These are phyloP conservation scores for Hypoxylon sp. DNA, from an alignment of 2,329 filamentous ascomycete genomes.

Conservation along the genomic window DNA sequence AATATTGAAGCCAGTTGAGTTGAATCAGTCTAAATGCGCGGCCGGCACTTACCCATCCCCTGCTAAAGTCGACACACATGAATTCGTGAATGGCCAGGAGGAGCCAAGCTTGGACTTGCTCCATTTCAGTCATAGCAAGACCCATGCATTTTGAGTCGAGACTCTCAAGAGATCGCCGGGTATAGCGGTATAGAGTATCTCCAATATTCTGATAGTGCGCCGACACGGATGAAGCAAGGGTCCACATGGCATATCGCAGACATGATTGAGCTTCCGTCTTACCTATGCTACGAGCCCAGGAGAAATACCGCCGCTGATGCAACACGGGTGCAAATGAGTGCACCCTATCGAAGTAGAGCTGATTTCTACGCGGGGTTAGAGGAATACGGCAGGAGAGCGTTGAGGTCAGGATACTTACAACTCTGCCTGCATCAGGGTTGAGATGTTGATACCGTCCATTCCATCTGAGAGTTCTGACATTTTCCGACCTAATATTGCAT, in stretches of 20 bases:
- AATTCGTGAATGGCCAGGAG: slow-evolving; percentile 48
- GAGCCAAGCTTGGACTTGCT: slow-evolving; percentile 48
- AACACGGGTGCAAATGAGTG: slow-evolving; percentile 41
- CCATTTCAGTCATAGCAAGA: slow-evolving; percentile 36
- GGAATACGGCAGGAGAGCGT: neutral
- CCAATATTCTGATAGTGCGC: slow-evolving; percentile 45
- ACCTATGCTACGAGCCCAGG: slow-evolving; percentile 39
- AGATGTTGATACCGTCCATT: slow-evolving; percentile 42
- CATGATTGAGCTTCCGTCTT: slow-evolving; percentile 43
- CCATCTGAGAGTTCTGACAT: slow-evolving; percentile 38
- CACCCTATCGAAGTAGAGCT: slow-evolving; percentile 45
- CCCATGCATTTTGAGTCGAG: slow-evolving; percentile 37
- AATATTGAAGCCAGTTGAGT: slow-evolving; percentile 45
- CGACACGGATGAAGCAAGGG: slow-evolving; percentile 41
- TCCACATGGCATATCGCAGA: slow-evolving; percentile 44
- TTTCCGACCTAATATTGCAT: slow-evolving; percentile 29
- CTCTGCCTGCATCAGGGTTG: slow-evolving; percentile 45
- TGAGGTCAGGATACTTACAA: slow-evolving; percentile 30
- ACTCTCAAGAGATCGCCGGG: slow-evolving; percentile 39
- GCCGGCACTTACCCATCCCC: slow-evolving; percentile 48
- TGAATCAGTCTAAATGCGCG: slow-evolving; percentile 48
- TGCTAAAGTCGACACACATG: slow-evolving; percentile 46
- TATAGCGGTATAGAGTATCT: slow-evolving; percentile 40
- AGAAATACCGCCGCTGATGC: slow-evolving; percentile 43
- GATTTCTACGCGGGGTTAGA: slow-evolving; percentile 37